phyloP scores from a whole-genome alignment of 1,284 basidiomycete species.

The Apiotrichum brassicae region DNA sequence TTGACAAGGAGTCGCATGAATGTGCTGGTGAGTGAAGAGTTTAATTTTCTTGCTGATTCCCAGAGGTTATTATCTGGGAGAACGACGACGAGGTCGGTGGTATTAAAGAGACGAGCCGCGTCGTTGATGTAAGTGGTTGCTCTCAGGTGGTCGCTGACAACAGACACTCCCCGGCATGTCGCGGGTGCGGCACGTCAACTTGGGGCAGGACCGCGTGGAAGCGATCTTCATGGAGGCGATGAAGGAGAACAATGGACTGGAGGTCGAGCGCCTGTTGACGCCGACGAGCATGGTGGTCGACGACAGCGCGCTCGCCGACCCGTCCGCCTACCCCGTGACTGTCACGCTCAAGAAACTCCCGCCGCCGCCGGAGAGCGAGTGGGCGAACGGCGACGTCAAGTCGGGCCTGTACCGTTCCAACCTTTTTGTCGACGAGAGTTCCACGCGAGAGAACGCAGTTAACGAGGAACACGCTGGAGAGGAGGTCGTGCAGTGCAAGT shows the following conservation, averaged over 20 bases:
- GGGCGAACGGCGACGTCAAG: slow-evolving; percentile 18
- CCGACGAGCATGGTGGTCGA: slow-evolving; percentile 20
- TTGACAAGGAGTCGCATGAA: slow-evolving; percentile 26
- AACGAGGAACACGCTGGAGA: slow-evolving; percentile 39
- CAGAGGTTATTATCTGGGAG: slow-evolving; percentile 31
- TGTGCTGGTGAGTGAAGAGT: slow-evolving; percentile 20
- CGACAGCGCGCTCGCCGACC: slow-evolving; percentile 15
- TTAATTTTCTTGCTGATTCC: not conserved
- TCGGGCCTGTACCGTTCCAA: slow-evolving; percentile 33
- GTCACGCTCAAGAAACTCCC: slow-evolving; percentile 25
- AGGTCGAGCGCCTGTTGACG: slow-evolving; percentile 24
- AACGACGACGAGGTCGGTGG: slow-evolving; percentile 18
- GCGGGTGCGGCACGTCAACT: slow-evolving; percentile 27
- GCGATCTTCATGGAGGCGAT: slow-evolving; percentile 32
- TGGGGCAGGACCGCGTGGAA: slow-evolving; percentile 34
- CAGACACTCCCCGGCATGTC: slow-evolving; percentile 26
- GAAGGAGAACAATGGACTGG: slow-evolving; percentile 24
- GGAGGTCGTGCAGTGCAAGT: slow-evolving; percentile 25
- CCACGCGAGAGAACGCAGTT: slow-evolving; percentile 37
- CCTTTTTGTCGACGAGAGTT: slow-evolving; percentile 24
- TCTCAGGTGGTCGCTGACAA: not conserved
- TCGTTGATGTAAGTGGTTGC: slow-evolving; percentile 18
- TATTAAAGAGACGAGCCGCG: slow-evolving; percentile 26
- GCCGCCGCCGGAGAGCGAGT: slow-evolving; percentile 10
- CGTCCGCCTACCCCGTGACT: slow-evolving; percentile 26